A percentile compares a stretch with the other conserved stretches of the same genome.
These are phyloP conservation scores for Asterophora lycoperdoides DNA, from an alignment of 768 basidiomycete species.

Conservation along the genomic window DNA sequence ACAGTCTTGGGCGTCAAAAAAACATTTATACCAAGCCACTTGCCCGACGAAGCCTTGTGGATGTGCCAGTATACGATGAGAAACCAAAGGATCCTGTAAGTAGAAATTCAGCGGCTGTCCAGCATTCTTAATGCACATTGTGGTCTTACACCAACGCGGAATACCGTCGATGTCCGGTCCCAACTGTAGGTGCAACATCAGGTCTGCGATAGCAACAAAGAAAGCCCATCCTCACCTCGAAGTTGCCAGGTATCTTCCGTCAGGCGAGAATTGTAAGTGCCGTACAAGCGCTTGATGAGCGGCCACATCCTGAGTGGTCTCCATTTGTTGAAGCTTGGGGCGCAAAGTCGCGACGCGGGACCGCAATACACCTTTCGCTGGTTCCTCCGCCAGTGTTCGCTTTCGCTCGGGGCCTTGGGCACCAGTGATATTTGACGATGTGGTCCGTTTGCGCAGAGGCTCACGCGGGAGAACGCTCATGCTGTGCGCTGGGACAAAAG, in stretches of 20 bases:
- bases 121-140: neutral
- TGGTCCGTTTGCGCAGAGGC: constrained; percentile 34
- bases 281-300: constrained; percentile 66
- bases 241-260: constrained; percentile 70
- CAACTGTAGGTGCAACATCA: constrained; percentile 39
- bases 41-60: constrained; percentile 71
- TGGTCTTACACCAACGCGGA: constrained; percentile 51
- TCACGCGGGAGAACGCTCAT: constrained; percentile 12
- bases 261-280: constrained; percentile 73
- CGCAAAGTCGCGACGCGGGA: constrained; percentile 54
- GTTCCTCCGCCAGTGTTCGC: constrained; percentile 26
- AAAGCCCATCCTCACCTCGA: constrained; percentile 44
- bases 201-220: neutral
- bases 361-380: constrained; percentile 33
- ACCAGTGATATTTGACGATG: constrained; percentile 25
- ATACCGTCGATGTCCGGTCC: constrained; percentile 68
- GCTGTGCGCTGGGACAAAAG: constrained; percentile 17
- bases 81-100: constrained; percentile 51
- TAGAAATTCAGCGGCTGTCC: constrained; percentile 1
- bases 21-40: constrained; percentile 56
- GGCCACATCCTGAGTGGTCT: constrained; percentile 54
- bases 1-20: neutral
- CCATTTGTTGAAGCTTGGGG: constrained; percentile 52
- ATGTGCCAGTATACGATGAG: constrained; percentile 63
- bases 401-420: constrained; percentile 21